Conservation (phyloP, 192 early-diverging fungal species). For the Borealophlyctis nickersoniae region DNA sequence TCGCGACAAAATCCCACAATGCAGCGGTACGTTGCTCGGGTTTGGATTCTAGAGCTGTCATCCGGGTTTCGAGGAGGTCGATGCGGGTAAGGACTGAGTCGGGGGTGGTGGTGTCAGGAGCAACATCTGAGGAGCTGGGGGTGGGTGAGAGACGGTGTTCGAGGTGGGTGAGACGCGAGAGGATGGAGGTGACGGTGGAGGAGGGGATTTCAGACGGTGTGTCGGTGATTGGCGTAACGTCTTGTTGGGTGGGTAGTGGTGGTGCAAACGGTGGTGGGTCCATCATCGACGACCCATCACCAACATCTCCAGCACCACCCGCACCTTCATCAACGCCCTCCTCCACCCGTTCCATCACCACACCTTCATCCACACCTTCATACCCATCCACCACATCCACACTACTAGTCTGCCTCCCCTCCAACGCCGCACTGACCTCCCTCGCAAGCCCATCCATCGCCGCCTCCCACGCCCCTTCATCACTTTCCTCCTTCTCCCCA, state of each 20-base stretch:
- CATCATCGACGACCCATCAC: background rate
- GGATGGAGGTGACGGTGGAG: background rate
- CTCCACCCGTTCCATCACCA: background rate
- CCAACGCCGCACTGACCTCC: constrained; percentile 19
- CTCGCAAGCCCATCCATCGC: constrained; percentile 21
- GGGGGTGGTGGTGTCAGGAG: background rate
- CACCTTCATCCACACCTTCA: constrained; percentile 1
- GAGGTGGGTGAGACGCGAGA: background rate
- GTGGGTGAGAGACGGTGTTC: background rate
- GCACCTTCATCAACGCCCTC: background rate
- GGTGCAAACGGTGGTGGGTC: background rate
- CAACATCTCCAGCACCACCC: background rate
- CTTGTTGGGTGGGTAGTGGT: background rate
- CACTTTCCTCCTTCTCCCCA: constrained; percentile 5
- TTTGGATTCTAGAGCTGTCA: background rate
- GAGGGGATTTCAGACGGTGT: background rate
- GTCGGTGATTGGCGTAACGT: background rate
- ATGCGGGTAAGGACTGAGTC: background rate
- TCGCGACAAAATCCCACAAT: background rate
- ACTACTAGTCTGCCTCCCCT: constrained; percentile 2
- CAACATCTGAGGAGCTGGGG: background rate
- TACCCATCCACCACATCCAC: background rate
- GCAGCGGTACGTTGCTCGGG: background rate
- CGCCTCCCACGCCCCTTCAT: constrained; percentile 10
- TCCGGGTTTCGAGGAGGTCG: background rate